Evolutionary conservation across 2,329 filamentous ascomycete species (phyloP), one percentile per base, ranked within the genome.

Genomic region (Pyrenophora graminea): DNA sequence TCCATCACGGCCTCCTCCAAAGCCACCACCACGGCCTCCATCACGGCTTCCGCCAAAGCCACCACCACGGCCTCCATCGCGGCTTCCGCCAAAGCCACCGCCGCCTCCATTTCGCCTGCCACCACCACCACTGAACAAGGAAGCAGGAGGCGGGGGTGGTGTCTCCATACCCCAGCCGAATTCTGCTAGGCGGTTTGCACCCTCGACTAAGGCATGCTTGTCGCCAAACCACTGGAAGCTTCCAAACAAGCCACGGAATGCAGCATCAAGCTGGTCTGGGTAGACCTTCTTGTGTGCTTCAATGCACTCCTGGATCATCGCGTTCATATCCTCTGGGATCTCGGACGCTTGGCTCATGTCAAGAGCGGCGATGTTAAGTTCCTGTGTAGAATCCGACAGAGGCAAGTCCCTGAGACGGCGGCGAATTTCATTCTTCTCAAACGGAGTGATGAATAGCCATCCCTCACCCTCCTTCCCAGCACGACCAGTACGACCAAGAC

Each of bases 401-500:
- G 86, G 86, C 12, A 91, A 77, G 3, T 80, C 79, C 4, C 72
- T 68, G 45, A 92, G 79, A 40, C 82, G 76, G 8, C 66, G 62
- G 38, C 82, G 77, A 3, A 83, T 77, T 38, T 75, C 70, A 0
- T 58, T 15, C 6, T 80, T 68, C 61, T 90, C 86, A 12, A 78
- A 65, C 9, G 82, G 72, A 1, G 83, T 77, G 1, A 90, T 56
- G 39, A 93, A 71, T 30, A 92, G 71, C 80, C 83, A 90, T 49
- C 86, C 88, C 65, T 89, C 79, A 38, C 89, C 89, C 60, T 84
- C 79, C 70, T 89, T 89, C 55, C 85, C 84, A 23, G 89, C 89
- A 65, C 90, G 86, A 48, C 73, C 79, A 8, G 79, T 81, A 49
- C 79, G 79, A 30, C 79, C 79, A 39, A 81, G 71, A 48, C 79